Base-by-base conservation (phyloP, 768 basidiomycete species). In the Termitomyces sp. region DNA sequence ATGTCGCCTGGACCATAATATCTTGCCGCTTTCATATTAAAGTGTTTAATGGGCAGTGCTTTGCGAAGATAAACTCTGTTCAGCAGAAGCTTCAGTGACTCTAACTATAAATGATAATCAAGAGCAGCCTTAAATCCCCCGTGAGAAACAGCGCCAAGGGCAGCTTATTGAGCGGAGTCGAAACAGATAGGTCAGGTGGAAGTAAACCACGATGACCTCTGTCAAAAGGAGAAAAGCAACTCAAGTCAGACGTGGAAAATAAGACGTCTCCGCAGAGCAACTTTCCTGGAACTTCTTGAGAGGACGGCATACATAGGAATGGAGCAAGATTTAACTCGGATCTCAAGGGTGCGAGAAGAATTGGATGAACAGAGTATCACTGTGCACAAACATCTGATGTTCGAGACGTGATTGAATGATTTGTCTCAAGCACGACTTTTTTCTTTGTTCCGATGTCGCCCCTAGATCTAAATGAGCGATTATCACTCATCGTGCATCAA, bases 1-100 rank as follows among this genome's bases (percentile, higher is more conserved):
- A 82, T 69, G 56, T 79, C 74, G 10, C 73, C 71, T 33, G 75
- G 73, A 4, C 75, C 80, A 58, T 81, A 77, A 58, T 73, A 79
- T 43, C 75, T 73, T 35, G 76, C 76, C 36, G 79, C 79, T 55
- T 72, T 79, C 80, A 50, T 50, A 35, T 7, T 8, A 14, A 23
- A 18, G 3, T 12, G 32, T 8, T 43, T 20, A 23, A 5, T 20
- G n/a, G 4, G 50, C 14, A 6, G 33, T 50, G 49, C 49, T 32
- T n/a, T n/a, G 1, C 2, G 33, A 20, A 50, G 12, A 7, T n/a
- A 7, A 32, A 12, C 5, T 32, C 30, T 1, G n/a, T 33, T 20
- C 33, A 33, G 20, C 8, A 18, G 35, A 23, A 23, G 33, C 50
- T 33, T 33, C 12, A 16, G 32, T 50, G n/a, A n/a, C 2, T 50